Evolutionary conservation across 1,284 basidiomycete species (phyloP).

Genomic region (Fistulina hepatica): DNA sequence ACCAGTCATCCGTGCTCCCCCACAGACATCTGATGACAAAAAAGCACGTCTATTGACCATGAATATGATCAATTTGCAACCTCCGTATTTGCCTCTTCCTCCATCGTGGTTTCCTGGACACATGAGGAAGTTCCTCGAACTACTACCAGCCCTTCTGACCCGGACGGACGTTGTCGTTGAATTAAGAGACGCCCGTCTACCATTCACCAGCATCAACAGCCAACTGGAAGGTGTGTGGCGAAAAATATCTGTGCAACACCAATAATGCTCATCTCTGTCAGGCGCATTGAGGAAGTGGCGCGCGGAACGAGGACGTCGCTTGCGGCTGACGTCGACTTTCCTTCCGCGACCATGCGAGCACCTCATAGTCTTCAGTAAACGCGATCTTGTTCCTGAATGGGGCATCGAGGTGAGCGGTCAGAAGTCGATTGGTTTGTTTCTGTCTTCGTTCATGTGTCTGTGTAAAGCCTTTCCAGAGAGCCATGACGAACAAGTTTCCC

Average conservation of each 20-base stretch:
- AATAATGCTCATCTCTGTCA: slow-evolving; percentile 19
- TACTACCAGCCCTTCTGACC: slow-evolving; percentile 66
- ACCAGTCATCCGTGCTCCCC: too few relatives aligned
- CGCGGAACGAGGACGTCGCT: slow-evolving; percentile 45
- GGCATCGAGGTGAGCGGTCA: slow-evolving; percentile 64
- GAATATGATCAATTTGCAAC: too few relatives aligned
- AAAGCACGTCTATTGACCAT: neutral
- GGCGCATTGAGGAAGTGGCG: slow-evolving; percentile 55
- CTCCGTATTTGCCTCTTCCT: slow-evolving; percentile 56
- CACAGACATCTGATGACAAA: too few relatives aligned
- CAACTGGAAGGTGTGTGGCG: slow-evolving; percentile 68
- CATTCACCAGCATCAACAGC: slow-evolving; percentile 88
- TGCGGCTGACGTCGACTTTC: slow-evolving; percentile 27
- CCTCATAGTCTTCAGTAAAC: slow-evolving; percentile 88
- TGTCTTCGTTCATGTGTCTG: slow-evolving; percentile 11
- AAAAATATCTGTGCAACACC: slow-evolving; percentile 5
- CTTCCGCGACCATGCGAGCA: slow-evolving; percentile 54
- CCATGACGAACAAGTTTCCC: slow-evolving; percentile 57
- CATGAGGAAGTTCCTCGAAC: slow-evolving; percentile 82
- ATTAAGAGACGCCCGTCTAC: slow-evolving; percentile 85
- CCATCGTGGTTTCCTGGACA: slow-evolving; percentile 97
- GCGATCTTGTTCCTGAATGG: slow-evolving; percentile 80
- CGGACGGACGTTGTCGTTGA: slow-evolving; percentile 90
- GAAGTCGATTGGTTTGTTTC: slow-evolving; percentile 5
- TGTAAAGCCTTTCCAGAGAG: slow-evolving; percentile 54